Evolutionary conservation across 139 green algal species (phyloP).

Genomic region (Gonium pectorale): DNA sequence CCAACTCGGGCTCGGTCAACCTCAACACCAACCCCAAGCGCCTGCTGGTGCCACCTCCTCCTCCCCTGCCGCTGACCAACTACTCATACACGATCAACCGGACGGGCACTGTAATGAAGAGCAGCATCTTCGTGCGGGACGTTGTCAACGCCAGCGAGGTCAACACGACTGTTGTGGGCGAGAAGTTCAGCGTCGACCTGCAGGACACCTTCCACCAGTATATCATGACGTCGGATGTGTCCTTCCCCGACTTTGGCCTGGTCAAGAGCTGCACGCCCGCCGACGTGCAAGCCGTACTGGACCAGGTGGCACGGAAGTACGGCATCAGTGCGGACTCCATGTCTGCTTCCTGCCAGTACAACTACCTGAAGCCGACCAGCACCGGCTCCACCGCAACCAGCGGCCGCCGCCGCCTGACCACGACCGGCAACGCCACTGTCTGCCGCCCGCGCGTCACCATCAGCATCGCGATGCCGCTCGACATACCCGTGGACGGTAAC

Average conservation of each 20-base stretch:
- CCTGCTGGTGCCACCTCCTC: background rate
- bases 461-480: constrained; percentile 9
- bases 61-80: constrained; percentile 26
- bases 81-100: constrained; percentile 21
- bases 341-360: constrained; percentile 29
- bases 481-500: background rate
- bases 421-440: background rate
- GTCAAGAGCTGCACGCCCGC: constrained; percentile 21
- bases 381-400: background rate
- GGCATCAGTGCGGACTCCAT: background rate
- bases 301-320: constrained; percentile 18
- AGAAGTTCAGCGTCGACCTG: constrained; percentile 33
- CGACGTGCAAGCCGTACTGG: constrained; percentile 19
- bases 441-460: constrained; percentile 25
- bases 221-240: constrained; percentile 28
- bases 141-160: background rate
- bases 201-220: background rate
- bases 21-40: constrained; percentile 28
- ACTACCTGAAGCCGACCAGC: constrained; percentile 13
- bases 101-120: background rate
- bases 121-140: background rate
- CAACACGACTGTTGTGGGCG: background rate
- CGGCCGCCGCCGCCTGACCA: background rate
- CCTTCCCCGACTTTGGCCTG: constrained; percentile 24
- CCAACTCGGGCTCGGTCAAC: constrained; percentile 43